Conservation (phyloP, 2,329 filamentous ascomycete genomes). For the Ambrosiella beaveri region DNA sequence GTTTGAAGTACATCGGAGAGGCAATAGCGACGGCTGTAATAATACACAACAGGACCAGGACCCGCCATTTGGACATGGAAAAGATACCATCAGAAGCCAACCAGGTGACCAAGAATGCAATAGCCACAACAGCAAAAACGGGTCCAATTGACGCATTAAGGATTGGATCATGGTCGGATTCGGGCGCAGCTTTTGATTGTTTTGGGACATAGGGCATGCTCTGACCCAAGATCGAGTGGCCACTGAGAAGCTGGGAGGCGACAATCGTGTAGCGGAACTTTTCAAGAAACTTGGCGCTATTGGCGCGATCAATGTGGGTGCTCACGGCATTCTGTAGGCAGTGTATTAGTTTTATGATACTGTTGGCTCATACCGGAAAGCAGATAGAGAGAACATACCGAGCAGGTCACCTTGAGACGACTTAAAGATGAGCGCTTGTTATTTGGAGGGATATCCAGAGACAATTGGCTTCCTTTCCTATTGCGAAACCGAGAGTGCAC, state of each 20-base stretch:
- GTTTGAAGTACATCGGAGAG: slow-evolving; percentile 54
- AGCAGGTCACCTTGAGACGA: slow-evolving; percentile 32
- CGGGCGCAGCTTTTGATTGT: not conserved
- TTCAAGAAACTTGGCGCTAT: slow-evolving; percentile 75
- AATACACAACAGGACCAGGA: slow-evolving; percentile 28
- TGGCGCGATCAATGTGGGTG: slow-evolving; percentile 54
- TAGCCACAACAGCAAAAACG: slow-evolving; percentile 46
- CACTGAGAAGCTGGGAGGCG: slow-evolving; percentile 72
- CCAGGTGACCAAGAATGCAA: slow-evolving; percentile 61
- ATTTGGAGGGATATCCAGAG: slow-evolving; percentile 23
- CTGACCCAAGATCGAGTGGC: slow-evolving; percentile 36
- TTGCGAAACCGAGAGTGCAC: slow-evolving; percentile 36
- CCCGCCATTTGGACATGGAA: slow-evolving; percentile 37
- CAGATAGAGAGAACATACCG: slow-evolving; percentile 24
- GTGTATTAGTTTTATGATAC: not conserved
- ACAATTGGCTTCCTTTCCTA: slow-evolving; percentile 28
- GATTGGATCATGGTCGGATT: slow-evolving; percentile 15
- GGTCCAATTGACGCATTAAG: slow-evolving; percentile 32
- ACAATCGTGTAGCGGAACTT: slow-evolving; percentile 88
- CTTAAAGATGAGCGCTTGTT: slow-evolving; percentile 23
- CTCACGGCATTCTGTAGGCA: slow-evolving; percentile 45
- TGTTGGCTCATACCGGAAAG: not conserved
- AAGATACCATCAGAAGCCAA: slow-evolving; percentile 30
- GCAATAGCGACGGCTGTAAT: slow-evolving; percentile 33
- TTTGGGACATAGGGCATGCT: slow-evolving; percentile 10